A percentile compares a stretch with the other conserved stretches of the same genome.
These are phyloP conservation scores for Chlorella sorokiniana DNA, from an alignment of 139 green algal species.

Conservation along the genomic window DNA sequence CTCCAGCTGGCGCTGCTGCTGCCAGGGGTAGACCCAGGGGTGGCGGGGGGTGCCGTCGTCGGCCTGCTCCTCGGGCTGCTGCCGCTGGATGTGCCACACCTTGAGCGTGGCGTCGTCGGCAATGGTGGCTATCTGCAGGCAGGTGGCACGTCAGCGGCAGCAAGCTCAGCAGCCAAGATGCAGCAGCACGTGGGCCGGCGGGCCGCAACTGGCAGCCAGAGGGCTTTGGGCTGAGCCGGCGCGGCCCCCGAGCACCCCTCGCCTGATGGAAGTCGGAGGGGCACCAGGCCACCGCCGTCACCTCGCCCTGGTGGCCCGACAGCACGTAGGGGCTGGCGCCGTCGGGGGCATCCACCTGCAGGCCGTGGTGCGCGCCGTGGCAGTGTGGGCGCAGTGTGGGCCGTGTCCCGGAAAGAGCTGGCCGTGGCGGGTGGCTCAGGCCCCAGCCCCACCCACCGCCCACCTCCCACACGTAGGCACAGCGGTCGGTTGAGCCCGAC, in stretches of 20 bases:
- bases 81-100: slow-evolving; percentile 62
- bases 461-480: slow-evolving; percentile 73
- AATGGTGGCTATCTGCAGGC: slow-evolving; percentile 56
- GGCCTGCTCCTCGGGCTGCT: slow-evolving; percentile 26
- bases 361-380: not conserved
- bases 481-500: slow-evolving; percentile 63
- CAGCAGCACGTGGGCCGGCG: too few species aligned
- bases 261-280: slow-evolving; percentile 50
- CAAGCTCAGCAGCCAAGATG: too few species aligned
- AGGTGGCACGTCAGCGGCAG: not conserved
- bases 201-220: too few species aligned
- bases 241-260: not conserved
- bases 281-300: slow-evolving; percentile 80
- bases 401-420: too few species aligned
- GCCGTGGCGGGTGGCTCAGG: not conserved
- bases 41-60: not conserved
- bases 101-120: slow-evolving; percentile 65
- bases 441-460: not conserved
- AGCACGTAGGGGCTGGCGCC: slow-evolving; percentile 48
- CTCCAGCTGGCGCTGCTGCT: not conserved
- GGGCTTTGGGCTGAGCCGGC: too few species aligned
- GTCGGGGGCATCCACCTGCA: slow-evolving; percentile 51
- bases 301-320: slow-evolving; percentile 67
- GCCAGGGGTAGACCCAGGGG: slow-evolving; percentile 3
- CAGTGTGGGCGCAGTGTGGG: too few species aligned